These are phyloP conservation scores for Suillus sp. DNA, from an alignment of 768 basidiomycete genomes.

Conservation along the genomic window DNA sequence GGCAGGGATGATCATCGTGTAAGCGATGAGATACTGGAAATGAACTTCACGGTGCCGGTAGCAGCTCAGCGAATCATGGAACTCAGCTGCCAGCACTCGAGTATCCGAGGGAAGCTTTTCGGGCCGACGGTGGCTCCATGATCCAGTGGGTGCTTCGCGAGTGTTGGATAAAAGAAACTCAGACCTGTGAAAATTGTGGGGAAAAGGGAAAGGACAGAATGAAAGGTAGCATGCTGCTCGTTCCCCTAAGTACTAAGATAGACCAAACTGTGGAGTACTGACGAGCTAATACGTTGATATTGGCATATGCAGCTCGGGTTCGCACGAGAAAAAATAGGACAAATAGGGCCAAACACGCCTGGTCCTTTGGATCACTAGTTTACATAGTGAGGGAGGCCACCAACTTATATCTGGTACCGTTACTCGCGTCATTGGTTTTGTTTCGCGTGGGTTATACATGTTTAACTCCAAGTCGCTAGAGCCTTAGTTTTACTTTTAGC, in stretches of 20 bases:
- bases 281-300: neutral
- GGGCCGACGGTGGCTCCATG: neutral
- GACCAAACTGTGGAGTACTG: neutral
- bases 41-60: constrained; percentile 6
- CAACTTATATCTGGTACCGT: neutral
- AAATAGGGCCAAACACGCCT: neutral
- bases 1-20: constrained; percentile 10
- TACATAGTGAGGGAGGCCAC: neutral
- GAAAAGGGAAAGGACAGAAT: neutral
- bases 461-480: neutral
- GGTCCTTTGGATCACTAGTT: neutral
- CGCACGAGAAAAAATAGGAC: neutral
- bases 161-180: neutral
- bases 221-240: neutral
- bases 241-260: neutral
- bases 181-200: neutral
- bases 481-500: neutral
- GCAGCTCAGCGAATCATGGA: neutral
- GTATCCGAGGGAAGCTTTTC: neutral
- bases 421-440: neutral
- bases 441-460: neutral
- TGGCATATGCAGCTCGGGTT: neutral
- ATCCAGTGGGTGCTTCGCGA: too few relatives aligned
- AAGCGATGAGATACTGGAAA: neutral
- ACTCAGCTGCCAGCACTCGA: neutral